phyloP scores from a whole-genome alignment of 345 rosid species.

The Geranium rotundifolium region DNA sequence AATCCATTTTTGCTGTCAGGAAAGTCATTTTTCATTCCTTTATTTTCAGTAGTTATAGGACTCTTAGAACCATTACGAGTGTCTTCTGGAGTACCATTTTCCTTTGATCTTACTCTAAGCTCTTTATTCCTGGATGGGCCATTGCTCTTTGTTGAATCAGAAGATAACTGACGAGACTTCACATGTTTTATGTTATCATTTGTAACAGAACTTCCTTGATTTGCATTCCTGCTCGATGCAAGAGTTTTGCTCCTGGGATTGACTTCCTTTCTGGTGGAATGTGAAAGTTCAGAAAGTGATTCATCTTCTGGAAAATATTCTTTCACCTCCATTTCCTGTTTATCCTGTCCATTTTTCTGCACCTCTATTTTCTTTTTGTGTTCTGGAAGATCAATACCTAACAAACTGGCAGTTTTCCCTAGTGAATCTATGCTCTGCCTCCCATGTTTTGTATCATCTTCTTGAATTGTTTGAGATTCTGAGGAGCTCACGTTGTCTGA shows the following conservation, averaged over 20 bases:
- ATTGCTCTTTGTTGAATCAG: constrained; percentile 21
- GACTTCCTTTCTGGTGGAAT: constrained; percentile 33
- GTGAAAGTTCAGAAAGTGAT: constrained; percentile 20
- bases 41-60: constrained; percentile 15
- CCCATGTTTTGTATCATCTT: constrained; percentile 15
- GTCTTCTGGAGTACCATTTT: constrained; percentile 16
- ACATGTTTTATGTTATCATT: constrained; percentile 37
- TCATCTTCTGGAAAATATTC: constrained; percentile 31
- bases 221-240: constrained; percentile 31
- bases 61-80: constrained; percentile 3
- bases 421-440: constrained; percentile 16
- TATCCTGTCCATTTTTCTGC: constrained; percentile 19
- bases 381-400: neutral
- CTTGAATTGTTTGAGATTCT: constrained; percentile 9
- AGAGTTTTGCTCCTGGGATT: constrained; percentile 50
- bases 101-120: constrained; percentile 12
- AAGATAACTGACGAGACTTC: constrained; percentile 45
- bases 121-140: constrained; percentile 15
- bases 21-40: constrained; percentile 1
- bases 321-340: constrained; percentile 13
- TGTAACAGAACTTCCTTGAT: constrained; percentile 27
- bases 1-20: constrained; percentile 26
- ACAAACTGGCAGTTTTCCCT: neutral
- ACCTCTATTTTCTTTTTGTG: neutral
- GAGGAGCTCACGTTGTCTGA: neutral